A percentile compares a stretch with the other conserved stretches of the same genome.
Conservation (phyloP, 164 flowering plant species). For the Liriodendron chinense region DNA sequence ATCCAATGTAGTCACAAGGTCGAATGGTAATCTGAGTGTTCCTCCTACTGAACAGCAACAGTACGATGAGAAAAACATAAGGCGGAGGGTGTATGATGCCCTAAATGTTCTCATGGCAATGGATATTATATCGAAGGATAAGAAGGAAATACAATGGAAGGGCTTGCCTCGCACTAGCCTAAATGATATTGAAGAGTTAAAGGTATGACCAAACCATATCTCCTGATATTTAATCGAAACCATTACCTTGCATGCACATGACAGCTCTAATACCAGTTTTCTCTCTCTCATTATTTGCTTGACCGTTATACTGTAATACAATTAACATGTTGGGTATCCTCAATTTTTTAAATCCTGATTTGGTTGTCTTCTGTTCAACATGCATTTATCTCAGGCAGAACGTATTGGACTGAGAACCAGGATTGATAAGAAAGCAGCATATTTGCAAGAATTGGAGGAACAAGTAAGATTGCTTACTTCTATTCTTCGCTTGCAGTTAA, state of each 20-base stretch:
- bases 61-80: conserved; percentile 78
- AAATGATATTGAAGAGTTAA: conserved; percentile 70
- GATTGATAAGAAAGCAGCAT: conserved; percentile 86
- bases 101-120: conserved; percentile 88
- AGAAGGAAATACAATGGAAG: conserved; percentile 83
- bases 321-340: not conserved
- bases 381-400: conserved; percentile 48
- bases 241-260: too few species aligned
- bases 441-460: conserved; percentile 87
- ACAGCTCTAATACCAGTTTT: conserved; percentile 4
- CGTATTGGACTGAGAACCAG: conserved; percentile 58
- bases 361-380: not conserved
- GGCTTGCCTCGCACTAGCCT: conserved; percentile 71
- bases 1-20: not conserved
- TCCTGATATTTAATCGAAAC: not conserved
- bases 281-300: not conserved
- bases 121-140: conserved; percentile 85
- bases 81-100: conserved; percentile 85
- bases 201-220: conserved; percentile 33
- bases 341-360: not conserved
- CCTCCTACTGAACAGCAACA: conserved; percentile 48
- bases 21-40: not conserved
- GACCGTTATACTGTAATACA: not conserved
- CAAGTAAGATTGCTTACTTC: conserved; percentile 52
- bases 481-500: not conserved